Conservation (phyloP, 2,329 filamentous ascomycete species). For the Tolypocladium tundrense region DNA sequence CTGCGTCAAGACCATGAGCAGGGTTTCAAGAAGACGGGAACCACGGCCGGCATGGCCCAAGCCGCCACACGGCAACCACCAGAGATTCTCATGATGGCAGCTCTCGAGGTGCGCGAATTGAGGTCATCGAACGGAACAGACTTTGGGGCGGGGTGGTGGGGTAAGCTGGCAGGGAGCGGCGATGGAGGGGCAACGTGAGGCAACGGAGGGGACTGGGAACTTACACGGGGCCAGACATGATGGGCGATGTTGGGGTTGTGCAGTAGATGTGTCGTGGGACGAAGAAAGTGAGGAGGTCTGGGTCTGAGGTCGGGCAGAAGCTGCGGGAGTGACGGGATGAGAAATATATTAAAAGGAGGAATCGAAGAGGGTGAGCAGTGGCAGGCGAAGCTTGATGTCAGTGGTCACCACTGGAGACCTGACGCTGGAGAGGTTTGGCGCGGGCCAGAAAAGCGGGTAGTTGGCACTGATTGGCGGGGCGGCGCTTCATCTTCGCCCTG, state of each 20-base stretch:
- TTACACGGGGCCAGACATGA: conserved; percentile 61
- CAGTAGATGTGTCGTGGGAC: neutral
- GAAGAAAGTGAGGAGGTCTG: conserved; percentile 2
- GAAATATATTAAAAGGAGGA: conserved; percentile 4
- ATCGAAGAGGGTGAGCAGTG: neutral
- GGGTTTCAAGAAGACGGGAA: conserved; percentile 9
- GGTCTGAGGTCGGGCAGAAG: neutral
- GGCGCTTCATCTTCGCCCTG: neutral
- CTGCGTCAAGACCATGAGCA: conserved; percentile 37
- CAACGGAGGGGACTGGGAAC: conserved; percentile 22
- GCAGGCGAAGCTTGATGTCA: conserved; percentile 3
- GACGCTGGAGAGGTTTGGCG: conserved; percentile 8
- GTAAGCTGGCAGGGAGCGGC: conserved; percentile 12
- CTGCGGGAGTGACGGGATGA: conserved; percentile 2
- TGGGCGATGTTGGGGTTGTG: conserved; percentile 14
- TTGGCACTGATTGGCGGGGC: neutral
- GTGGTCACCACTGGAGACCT: neutral
- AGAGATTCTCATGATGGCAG: conserved; percentile 11
- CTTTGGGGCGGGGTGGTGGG: conserved; percentile 29
- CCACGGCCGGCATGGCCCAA: neutral
- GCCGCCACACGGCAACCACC: conserved; percentile 3
- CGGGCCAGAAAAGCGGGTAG: conserved; percentile 2
- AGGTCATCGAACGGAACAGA: conserved; percentile 15
- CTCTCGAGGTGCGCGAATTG: conserved; percentile 22
- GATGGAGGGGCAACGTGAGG: conserved; percentile 15